A percentile compares a stretch with the other conserved stretches of the same genome.
These are phyloP conservation scores for Vigna mungo DNA, from an alignment of 306 rosid genomes.

Conservation along the genomic window DNA sequence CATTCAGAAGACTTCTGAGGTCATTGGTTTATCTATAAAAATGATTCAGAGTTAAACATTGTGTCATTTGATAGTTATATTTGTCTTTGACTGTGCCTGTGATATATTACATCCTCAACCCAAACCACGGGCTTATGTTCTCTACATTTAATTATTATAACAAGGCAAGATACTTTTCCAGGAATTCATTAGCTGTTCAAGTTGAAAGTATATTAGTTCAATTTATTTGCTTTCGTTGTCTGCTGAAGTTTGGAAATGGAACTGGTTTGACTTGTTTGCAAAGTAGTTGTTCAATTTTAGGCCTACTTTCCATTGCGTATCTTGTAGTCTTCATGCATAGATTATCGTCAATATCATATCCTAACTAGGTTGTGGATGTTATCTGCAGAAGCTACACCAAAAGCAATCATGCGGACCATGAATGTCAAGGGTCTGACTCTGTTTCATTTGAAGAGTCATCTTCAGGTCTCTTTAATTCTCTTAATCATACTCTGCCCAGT, in stretches of 20 bases:
- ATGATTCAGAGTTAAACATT: not conserved
- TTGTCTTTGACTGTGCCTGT: not conserved
- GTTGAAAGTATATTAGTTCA: constrained; percentile 12
- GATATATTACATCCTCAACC: not conserved
- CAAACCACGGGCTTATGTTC: not conserved
- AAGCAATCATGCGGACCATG: constrained; percentile 99
- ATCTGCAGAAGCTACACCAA: constrained; percentile 97
- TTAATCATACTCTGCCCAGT: not conserved
- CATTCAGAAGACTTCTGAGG: not conserved
- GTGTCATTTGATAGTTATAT: no score
- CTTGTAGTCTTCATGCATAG: constrained; percentile 20
- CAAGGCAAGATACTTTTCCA: constrained; percentile 13
- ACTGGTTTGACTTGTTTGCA: constrained; percentile 35
- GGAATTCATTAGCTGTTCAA: constrained; percentile 24
- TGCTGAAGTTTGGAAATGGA: constrained; percentile 23
- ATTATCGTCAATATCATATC: constrained; percentile 43
- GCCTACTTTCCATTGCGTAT: constrained; percentile 13
- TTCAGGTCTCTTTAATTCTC: constrained; percentile 69
- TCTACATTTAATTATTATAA: not conserved
- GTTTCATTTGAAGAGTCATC: constrained; percentile 98
- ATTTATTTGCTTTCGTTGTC: not conserved
- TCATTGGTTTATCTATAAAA: not conserved
- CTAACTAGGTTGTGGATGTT: constrained; percentile 50
- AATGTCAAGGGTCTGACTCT: constrained; percentile 98
- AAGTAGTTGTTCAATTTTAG: not conserved